Base-by-base conservation (phyloP, 345 rosid genomes). In the Gossypium herbaceum region DNA sequence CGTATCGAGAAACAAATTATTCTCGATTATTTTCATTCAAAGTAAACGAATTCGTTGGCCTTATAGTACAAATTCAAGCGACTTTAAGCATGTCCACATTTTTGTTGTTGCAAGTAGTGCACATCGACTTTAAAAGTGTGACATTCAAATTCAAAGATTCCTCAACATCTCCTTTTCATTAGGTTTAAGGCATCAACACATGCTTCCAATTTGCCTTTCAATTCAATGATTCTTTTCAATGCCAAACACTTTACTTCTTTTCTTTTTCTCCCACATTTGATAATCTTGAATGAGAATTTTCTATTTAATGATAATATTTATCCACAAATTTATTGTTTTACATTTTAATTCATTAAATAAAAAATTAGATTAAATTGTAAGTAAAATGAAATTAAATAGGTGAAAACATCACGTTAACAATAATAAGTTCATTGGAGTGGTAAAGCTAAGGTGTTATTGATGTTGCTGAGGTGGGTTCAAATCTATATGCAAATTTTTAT, bases 101-200 rank as follows among this genome's bases (percentile, higher is more conserved):
- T 60, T 70, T n/a, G 59, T 4, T 52, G 13, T 27, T n/a, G 59
- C 73, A 51, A 20, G 50, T 15, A 10, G 22, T 51, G 75, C 17
- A 51, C n/a, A 27, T 60, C 17, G 16, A 19, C 75, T 59, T 20
- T 19, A 13, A 43, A 58, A 11, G 3, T 19, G 74, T 68, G 50
- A 45, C 56, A 19, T 12, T 76, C 74, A 20, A 15, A 71, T 52
- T 72, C 55, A 71, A 57, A 71, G 63, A 71, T 39, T 62, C 64
- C 71, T 71, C 70, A 17, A 29, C 61, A 41, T 19, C 47, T 55
- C 74, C 12, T 71, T 71, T 39, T 71, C 74, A 54, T 54, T 2
- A 41, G 57, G 47, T 55, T 71, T 41, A 54, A 55, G 29, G 51
- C 73, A 17, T 66, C 10, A 20, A 2, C 20, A 22, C 16, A 19